A percentile compares a stretch with the other conserved stretches of the same genome.
These are phyloP conservation scores for Odonthalia washingtoniensis DNA, from an alignment of 31 red algal species.

Conservation along the genomic window DNA sequence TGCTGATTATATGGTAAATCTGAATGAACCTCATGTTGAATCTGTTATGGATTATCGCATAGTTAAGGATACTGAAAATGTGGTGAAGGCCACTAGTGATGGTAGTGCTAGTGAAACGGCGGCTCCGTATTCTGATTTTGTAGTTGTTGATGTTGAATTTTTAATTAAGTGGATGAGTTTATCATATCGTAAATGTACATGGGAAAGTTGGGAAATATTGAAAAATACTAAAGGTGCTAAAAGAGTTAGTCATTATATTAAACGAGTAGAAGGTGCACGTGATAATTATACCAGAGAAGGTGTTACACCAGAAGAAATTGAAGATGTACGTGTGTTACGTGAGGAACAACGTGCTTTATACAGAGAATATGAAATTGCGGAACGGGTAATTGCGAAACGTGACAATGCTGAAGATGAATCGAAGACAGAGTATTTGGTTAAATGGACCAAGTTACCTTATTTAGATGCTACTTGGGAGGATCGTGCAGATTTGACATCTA, in stretches of 20 bases:
- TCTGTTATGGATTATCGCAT: conserved; percentile 65
- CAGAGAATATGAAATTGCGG: conserved; percentile 64
- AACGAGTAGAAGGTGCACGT: conserved; percentile 57
- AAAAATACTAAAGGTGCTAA: conserved; percentile 71
- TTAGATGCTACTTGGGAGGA: conserved; percentile 88
- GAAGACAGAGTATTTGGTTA: conserved; percentile 82
- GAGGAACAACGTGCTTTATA: conserved; percentile 65
- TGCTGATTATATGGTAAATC: conserved; percentile 45
- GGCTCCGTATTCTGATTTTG: conserved; percentile 74
- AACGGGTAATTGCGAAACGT: conserved; percentile 83
- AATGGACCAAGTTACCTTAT: conserved; percentile 82
- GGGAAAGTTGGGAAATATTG: conserved; percentile 76
- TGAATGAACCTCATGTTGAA: conserved; percentile 50
- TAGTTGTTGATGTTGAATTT: conserved; percentile 66
- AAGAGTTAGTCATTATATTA: conserved; percentile 83
- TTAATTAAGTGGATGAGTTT: conserved; percentile 84
- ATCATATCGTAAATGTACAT: conserved; percentile 74
- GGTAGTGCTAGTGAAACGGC: conserved; percentile 2
- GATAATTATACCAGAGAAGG: conserved; percentile 30
- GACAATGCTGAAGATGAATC: conserved; percentile 46
- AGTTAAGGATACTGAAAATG: conserved; percentile 22
- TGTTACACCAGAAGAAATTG: conserved; percentile 75
- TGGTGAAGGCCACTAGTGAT: too few species aligned
- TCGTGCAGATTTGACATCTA: conserved; percentile 56
- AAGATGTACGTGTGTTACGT: conserved; percentile 55